Evolutionary conservation across 768 basidiomycete species (phyloP).

Genomic region (Boletus fagicola): DNA sequence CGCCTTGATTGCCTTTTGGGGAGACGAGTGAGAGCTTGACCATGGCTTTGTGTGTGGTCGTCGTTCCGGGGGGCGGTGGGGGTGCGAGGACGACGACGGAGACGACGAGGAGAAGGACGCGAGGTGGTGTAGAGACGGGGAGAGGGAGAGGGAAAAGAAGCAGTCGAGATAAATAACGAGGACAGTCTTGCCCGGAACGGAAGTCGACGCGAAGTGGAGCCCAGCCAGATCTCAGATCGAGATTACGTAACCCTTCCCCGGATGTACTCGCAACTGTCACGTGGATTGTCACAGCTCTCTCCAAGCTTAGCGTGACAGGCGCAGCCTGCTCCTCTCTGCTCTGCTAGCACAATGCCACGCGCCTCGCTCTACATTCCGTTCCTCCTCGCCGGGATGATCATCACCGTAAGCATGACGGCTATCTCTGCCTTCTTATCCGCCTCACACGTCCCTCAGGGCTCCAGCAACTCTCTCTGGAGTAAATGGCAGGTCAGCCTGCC

Average conservation of each 20-base stretch:
- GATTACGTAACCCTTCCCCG: neutral
- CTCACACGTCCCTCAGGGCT: constrained; percentile 47
- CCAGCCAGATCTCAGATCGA: constrained; percentile 29
- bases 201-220: constrained; percentile 32
- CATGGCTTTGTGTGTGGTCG: constrained; percentile 41
- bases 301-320: constrained; percentile 7
- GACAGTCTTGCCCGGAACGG: constrained; percentile 24
- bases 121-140: constrained; percentile 14
- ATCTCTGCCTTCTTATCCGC: neutral
- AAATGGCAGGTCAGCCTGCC: constrained; percentile 68
- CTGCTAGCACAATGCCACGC: constrained; percentile 47
- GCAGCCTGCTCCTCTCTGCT: neutral
- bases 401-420: constrained; percentile 61
- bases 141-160: constrained; percentile 30
- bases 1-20: constrained; percentile 65
- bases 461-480: constrained; percentile 77
- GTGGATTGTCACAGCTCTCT: constrained; percentile 17
- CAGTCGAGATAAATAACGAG: constrained; percentile 34
- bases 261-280: constrained; percentile 12
- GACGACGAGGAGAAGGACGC: constrained; percentile 17
- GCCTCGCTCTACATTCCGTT: constrained; percentile 66
- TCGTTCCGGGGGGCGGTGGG: constrained; percentile 15
- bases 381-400: constrained; percentile 90
- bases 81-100: constrained; percentile 16
- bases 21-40: constrained; percentile 68